Evolutionary conservation across 129 eudicot species (phyloP).

Genomic region (Ambrosia trifida): DNA sequence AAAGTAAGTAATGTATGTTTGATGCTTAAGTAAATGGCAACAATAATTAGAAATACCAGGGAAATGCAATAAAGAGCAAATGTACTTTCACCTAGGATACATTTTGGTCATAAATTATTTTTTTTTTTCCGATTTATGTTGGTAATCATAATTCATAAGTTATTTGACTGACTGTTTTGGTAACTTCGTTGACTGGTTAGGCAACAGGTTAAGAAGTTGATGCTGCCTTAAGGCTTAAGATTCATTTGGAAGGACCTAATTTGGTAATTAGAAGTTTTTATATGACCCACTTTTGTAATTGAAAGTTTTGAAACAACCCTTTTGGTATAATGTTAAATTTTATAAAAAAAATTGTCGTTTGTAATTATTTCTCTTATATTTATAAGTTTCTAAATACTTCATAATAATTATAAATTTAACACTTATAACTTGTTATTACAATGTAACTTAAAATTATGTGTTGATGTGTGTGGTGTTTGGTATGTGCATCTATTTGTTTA

Average conservation of each 20-base stretch:
- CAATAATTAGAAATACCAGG: background rate
- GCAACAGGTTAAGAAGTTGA: background rate
- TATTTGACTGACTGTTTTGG: background rate
- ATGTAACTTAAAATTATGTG: background rate
- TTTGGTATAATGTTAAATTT: background rate
- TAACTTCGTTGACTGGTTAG: background rate
- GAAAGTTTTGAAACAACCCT: background rate
- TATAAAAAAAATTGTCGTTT: background rate
- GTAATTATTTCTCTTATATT: background rate
- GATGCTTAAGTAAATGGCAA: constrained; percentile 4
- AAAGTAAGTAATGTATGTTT: background rate
- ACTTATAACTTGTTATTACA: background rate
- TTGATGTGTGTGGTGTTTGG: background rate
- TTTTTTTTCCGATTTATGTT: background rate
- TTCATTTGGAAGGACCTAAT: background rate
- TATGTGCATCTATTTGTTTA: background rate
- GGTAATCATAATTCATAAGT: background rate
- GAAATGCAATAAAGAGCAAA: background rate
- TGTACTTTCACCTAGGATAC: background rate
- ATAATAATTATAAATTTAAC: background rate
- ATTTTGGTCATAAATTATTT: background rate
- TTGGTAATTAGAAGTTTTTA: background rate
- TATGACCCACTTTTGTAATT: background rate
- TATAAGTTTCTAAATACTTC: background rate
- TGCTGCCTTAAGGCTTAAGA: background rate